Base-by-base conservation (phyloP, 176 grass and related monocot genomes). In the Cenchrus purpureus region DNA sequence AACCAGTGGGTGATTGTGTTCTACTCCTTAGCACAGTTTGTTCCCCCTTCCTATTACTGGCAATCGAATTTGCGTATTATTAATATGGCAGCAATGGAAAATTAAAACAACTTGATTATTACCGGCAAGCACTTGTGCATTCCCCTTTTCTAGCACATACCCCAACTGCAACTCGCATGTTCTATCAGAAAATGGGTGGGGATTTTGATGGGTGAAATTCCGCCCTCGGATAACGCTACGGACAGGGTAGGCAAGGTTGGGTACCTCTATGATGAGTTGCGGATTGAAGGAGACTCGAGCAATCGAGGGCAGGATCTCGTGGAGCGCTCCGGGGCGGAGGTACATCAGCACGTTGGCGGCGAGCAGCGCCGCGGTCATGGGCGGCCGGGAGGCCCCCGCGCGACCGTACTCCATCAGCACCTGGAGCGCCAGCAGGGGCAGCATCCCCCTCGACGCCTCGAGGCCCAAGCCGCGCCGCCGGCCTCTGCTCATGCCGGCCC, bases 211-310 rank as follows among this genome's bases (percentile, higher is more conserved):
- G 6, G 25, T 58, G 29, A 43, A 44, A 34, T 82, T 12, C 58
- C 11, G 12, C 7, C n/a, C 22, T 79, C 75, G 64, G 44, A 55
- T 44, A 44, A 32, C 6, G 48, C 17, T 22, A n/a, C 5, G 7
- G 22, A 43, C 9, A 20, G 10, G 43, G 37, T 48, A 20, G 7
- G 54, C 12, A 56, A 51, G 73, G 1, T 44, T 10, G 50, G 17
- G 29, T 82, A 98, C 97, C 91, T 96, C 86, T 78, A 99, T 3
- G 86, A 96, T 99, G 79, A 96, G 91, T 58, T 94, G 67, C 71
- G 93, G 93, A 51, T 92, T 96, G 93, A 99, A 99, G 68, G 85
- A 74, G 55, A 88, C 91, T 49, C 76, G 80, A 22, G 61, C 3
- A 32, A 99, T 11, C 43, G 93, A 76, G 55, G 97, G 93, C n/a